Evolutionary conservation across 2,329 filamentous ascomycete genomes (phyloP).

Genomic region (Aspergillus sp.): DNA sequence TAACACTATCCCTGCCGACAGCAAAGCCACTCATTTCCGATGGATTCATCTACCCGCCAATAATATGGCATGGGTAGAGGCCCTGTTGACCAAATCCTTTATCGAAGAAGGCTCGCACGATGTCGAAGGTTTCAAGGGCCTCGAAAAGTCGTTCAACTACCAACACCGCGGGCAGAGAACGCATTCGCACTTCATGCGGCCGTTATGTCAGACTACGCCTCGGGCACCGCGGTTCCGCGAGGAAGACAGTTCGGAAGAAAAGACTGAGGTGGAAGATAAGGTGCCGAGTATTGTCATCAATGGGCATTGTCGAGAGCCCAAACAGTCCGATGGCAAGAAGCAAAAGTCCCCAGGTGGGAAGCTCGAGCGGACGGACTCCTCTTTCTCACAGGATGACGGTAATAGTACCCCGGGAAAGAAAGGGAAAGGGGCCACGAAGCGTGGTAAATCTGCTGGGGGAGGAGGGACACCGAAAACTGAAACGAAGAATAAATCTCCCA

Average conservation of each 20-base stretch:
- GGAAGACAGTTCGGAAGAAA: conserved; percentile 28
- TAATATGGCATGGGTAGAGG: conserved; percentile 57
- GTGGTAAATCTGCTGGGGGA: conserved; percentile 17
- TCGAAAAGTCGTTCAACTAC: conserved; percentile 58
- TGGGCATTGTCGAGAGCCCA: conserved; percentile 12
- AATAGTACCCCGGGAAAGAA: conserved; percentile 22
- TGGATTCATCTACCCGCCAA: conserved; percentile 54
- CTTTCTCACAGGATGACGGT: conserved; percentile 20
- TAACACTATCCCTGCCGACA: conserved; percentile 43
- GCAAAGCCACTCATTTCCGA: conserved; percentile 45
- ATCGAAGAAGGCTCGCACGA: conserved; percentile 60
- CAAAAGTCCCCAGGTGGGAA: conserved; percentile 18
- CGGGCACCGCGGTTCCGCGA: conserved; percentile 22
- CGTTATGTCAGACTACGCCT: conserved; percentile 50
- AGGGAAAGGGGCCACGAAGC: conserved; percentile 20
- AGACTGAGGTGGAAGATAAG: conserved; percentile 5
- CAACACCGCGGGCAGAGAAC: conserved; percentile 55
- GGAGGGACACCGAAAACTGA: conserved; percentile 19
- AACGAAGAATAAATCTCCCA: conserved; percentile 25
- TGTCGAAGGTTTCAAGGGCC: conserved; percentile 58
- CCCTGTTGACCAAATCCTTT: conserved; percentile 60
- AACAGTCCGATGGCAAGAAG: conserved; percentile 16
- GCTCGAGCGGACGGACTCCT: conserved; percentile 19
- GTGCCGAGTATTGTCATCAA: conserved; percentile 17
- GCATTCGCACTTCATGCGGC: conserved; percentile 61